phyloP scores from a whole-genome alignment of 1,284 basidiomycete genomes.

The Cryptococcus hybrid region DNA sequence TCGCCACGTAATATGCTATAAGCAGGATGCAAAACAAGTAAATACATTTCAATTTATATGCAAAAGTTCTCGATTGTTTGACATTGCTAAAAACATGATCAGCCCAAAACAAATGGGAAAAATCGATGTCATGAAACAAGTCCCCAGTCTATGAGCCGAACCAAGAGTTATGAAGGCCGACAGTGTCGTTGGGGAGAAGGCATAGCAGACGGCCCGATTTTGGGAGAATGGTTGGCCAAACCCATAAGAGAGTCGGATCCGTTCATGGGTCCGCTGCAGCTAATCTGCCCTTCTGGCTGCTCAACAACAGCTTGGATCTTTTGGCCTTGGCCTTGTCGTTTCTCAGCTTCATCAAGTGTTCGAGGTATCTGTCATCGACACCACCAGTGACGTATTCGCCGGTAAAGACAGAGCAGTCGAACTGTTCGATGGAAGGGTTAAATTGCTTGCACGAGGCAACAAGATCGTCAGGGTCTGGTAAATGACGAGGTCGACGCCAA shows the following conservation, averaged over 20 bases:
- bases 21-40: not conserved
- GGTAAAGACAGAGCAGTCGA: constrained; percentile 98
- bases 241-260: constrained; percentile 49
- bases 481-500: constrained; percentile 95
- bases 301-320: constrained; percentile 32
- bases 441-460: constrained; percentile 82
- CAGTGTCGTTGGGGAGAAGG: constrained; percentile 42
- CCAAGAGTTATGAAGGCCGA: constrained; percentile 51
- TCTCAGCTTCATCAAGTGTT: constrained; percentile 70
- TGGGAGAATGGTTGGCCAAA: constrained; percentile 49
- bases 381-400: constrained; percentile 96
- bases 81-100: not conserved
- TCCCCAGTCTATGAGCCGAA: constrained; percentile 29
- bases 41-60: not conserved
- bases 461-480: constrained; percentile 91
- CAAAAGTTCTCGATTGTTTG: not conserved
- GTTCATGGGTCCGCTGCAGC: constrained; percentile 50
- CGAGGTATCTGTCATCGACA: constrained; percentile 83
- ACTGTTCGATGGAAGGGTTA: constrained; percentile 73
- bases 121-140: not conserved
- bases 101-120: not conserved
- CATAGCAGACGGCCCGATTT: constrained; percentile 38
- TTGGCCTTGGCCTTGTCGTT: constrained; percentile 77
- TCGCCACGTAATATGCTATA: not conserved
- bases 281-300: constrained; percentile 26